Evolutionary conservation across 331 rosid genomes (phyloP).

Genomic region (Stylosanthes scabra): DNA sequence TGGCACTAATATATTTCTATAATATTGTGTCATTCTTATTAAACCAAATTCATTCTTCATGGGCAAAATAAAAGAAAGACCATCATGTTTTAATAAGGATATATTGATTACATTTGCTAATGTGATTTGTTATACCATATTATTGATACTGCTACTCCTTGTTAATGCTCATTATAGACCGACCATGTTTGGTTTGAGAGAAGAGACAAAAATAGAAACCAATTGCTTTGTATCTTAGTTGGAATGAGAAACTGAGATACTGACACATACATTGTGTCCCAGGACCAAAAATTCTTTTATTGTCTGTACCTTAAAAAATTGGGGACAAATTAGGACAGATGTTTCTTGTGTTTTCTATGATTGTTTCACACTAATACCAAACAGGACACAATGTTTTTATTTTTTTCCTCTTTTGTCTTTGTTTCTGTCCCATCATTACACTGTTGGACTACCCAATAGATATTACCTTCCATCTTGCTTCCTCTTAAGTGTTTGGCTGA

Average conservation of each 20-base stretch:
- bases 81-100: constrained; percentile 1
- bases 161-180: constrained; percentile 1
- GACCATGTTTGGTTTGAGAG: not conserved
- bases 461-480: constrained; percentile 11
- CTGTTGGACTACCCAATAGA: not conserved
- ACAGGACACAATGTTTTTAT: too few species aligned
- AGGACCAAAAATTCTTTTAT: too few species aligned
- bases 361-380: too few species aligned
- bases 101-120: not conserved
- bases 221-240: too few species aligned
- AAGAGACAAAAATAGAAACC: too few species aligned
- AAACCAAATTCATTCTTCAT: constrained; percentile 22
- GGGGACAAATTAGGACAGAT: too few species aligned
- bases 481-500: constrained; percentile 26
- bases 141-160: constrained; percentile 7
- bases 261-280: too few species aligned
- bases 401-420: too few species aligned
- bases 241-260: too few species aligned
- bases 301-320: too few species aligned
- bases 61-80: not conserved
- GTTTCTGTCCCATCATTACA: too few species aligned
- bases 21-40: not conserved
- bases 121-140: not conserved
- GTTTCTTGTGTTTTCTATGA: too few species aligned
- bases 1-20: not conserved